Evolutionary conservation across 495 filamentous ascomycete genomes (phyloP), one percentile per base, ranked within the genome.

Genomic region (Aspergillus sparsus): DNA sequence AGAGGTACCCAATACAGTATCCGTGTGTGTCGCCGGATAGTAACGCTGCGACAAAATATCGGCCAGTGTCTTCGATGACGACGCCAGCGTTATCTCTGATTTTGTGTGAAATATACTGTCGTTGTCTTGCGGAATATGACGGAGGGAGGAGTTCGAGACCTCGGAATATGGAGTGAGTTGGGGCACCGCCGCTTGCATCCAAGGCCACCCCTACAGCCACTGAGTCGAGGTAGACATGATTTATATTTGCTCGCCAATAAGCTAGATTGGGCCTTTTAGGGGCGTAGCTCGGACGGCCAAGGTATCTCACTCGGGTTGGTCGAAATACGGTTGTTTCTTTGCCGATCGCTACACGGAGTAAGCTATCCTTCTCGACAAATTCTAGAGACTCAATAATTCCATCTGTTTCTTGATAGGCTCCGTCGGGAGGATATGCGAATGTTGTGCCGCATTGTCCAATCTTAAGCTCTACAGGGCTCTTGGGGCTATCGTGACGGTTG

Each of bases 311-410:
- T 27, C 66, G 63, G 16, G 46, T 58, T 6, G 61, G 53, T 18
- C 55, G 57, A 46, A 61, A 49, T 18, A 54, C 6, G 35, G 58
- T 66, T 7, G 58, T 60, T 34, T 68, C 63, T 15, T 60, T 60
- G 16, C 33, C 49, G 57, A 66, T 60, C 4, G 35, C 46, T 5
- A 68, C 61, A 41, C 66, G 66, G 21, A 68, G 66, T 27, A 68
- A 59, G 1, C 55, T 59, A 45, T 66, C 63, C 45, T 64, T 39
- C 8, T 68, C 63, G 5, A 49, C 54, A 53, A 68, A 68, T 53
- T 66, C 66, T 1, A 68, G 47, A 8, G 50, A 59, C 31, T 66
- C 61, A 49, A 68, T 50, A n/a, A 64, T 47, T 15, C 63, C 66
- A 49, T 66, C 58, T 3, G 66, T 58, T 31, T 64, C 62, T 31